Evolutionary conservation across 192 early-diverging fungal species (phyloP).

Genomic region (Helicostylum pulchrum): DNA sequence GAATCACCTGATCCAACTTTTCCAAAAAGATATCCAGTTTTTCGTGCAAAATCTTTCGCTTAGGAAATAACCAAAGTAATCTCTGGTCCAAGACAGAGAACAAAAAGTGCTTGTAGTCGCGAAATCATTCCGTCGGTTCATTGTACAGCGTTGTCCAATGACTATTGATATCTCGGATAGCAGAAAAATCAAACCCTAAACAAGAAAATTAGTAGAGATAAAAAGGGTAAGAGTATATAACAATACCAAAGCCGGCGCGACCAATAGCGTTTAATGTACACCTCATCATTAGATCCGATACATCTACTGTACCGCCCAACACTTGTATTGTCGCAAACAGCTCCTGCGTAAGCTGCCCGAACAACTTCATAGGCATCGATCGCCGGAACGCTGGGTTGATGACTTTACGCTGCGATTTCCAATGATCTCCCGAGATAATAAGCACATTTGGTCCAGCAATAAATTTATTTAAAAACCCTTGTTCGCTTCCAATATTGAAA

Average conservation of each 20-base stretch:
- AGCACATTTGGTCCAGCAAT: too few relatives aligned
- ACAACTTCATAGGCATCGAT: slow-evolving; percentile 26
- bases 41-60: slow-evolving; percentile 1
- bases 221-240: too few relatives aligned
- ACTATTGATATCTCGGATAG: too few relatives aligned
- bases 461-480: too few relatives aligned
- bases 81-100: slow-evolving; percentile 50
- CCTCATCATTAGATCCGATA: slow-evolving; percentile 17
- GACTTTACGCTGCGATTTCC: not conserved
- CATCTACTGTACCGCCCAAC: not conserved
- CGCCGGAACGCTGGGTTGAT: slow-evolving; percentile 30
- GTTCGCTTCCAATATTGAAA: too few relatives aligned
- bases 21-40: slow-evolving; percentile 10
- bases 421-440: too few relatives aligned
- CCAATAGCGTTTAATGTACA: slow-evolving; percentile 35
- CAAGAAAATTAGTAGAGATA: too few relatives aligned
- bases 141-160: too few relatives aligned
- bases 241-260: slow-evolving; percentile 31
- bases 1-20: slow-evolving; percentile 11
- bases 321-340: slow-evolving; percentile 11
- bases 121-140: too few relatives aligned
- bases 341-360: slow-evolving; percentile 9
- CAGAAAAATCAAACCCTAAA: too few relatives aligned
- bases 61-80: not conserved
- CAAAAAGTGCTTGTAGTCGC: slow-evolving; percentile 41